These are phyloP conservation scores for Salix purpurea DNA, from an alignment of 345 rosid genomes.

Conservation along the genomic window DNA sequence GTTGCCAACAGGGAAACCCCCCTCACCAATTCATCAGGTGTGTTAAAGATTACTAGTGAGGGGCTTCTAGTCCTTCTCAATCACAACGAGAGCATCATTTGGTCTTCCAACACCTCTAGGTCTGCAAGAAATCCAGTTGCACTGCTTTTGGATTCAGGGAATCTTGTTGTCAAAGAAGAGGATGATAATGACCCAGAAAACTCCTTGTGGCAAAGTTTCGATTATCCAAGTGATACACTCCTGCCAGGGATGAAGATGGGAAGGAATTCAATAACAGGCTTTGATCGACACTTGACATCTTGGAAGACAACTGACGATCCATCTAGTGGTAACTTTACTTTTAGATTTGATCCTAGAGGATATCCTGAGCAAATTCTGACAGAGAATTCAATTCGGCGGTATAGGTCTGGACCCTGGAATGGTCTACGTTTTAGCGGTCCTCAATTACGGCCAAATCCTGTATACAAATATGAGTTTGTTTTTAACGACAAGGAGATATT, in stretches of 20 bases:
- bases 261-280: conserved; percentile 4
- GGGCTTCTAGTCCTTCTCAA: too few relatives aligned
- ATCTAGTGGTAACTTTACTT: conserved; percentile 24
- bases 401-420: conserved; percentile 21
- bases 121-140: conserved; percentile 9
- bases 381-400: neutral
- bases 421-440: conserved; percentile 19
- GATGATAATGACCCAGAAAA: neutral
- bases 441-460: conserved; percentile 15
- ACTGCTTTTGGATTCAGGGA: conserved; percentile 21
- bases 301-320: conserved; percentile 28
- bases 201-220: conserved; percentile 29
- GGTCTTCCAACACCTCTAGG: too few relatives aligned
- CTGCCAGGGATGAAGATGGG: conserved; percentile 24
- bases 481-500: too few relatives aligned
- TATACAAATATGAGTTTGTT: too few relatives aligned
- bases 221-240: conserved; percentile 20
- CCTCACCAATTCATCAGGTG: too few relatives aligned
- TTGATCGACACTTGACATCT: neutral
- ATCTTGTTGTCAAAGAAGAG: conserved; percentile 20
- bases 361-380: neutral
- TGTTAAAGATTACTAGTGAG: too few relatives aligned
- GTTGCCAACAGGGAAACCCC: too few relatives aligned
- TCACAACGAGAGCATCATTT: too few relatives aligned
- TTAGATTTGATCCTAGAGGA: conserved; percentile 13